Evolutionary conservation across 2,329 filamentous ascomycete species (phyloP).

Genomic region (Stachybotrys chartarum): DNA sequence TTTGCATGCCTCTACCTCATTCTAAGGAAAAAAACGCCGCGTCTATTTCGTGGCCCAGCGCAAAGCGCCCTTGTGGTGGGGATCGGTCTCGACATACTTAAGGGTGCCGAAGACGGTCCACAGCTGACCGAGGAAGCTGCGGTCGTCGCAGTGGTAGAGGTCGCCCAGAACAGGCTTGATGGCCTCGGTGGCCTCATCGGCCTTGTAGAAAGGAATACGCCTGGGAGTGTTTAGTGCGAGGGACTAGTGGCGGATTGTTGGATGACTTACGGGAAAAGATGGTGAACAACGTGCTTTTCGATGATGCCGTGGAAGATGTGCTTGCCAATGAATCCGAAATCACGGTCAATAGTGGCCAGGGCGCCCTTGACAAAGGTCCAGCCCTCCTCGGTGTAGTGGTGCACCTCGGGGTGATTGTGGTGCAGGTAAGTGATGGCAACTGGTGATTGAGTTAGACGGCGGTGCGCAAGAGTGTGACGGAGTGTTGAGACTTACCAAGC

Average conservation of each 20-base stretch:
- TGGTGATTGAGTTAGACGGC: conserved; percentile 20
- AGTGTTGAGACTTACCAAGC: conserved; percentile 41
- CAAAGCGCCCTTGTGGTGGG: conserved; percentile 12
- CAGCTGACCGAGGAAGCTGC: conserved; percentile 19
- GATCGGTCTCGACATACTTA: conserved; percentile 21
- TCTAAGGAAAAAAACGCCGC: not conserved
- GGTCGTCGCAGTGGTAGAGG: conserved; percentile 62
- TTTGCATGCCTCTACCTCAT: not conserved
- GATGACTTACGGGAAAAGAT: conserved; percentile 37
- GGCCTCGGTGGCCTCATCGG: conserved; percentile 44
- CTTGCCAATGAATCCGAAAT: conserved; percentile 54
- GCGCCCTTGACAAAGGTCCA: conserved; percentile 59
- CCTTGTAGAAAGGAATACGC: conserved; percentile 36
- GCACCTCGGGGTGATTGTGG: conserved; percentile 52
- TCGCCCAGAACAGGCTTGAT: conserved; percentile 88
- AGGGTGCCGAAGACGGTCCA: conserved; percentile 19
- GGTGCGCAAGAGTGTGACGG: not conserved
- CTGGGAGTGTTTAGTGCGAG: conserved; percentile 3
- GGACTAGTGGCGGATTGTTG: not conserved
- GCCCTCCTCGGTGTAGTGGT: conserved; percentile 34
- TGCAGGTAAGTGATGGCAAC: conserved; percentile 71
- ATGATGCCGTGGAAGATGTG: conserved; percentile 57
- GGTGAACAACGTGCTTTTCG: conserved; percentile 55
- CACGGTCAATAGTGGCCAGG: conserved; percentile 53
- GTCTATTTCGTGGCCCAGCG: conserved; percentile 16